phyloP scores from a whole-genome alignment of 306 rosid species.

The Cicer pinnatifidum region DNA sequence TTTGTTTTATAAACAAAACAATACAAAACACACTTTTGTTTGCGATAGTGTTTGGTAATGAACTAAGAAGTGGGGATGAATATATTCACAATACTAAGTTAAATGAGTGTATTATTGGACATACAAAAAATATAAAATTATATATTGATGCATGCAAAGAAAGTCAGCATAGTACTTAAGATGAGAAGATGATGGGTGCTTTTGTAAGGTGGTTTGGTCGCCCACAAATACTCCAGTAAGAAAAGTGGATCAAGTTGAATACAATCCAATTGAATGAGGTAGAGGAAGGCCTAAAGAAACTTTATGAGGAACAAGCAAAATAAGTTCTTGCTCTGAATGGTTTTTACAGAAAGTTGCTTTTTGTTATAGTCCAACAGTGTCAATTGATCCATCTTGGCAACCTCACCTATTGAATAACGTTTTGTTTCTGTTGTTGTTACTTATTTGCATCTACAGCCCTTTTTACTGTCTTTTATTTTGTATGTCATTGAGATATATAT shows the following conservation, averaged over 20 bases:
- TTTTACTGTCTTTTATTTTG: neutral
- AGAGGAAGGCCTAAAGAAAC: conserved; percentile 1
- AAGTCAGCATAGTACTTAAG: neutral
- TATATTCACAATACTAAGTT: neutral
- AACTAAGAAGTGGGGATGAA: conserved; percentile 18
- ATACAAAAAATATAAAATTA: neutral
- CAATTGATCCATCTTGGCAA: neutral
- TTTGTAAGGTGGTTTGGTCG: neutral
- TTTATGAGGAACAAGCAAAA: neutral
- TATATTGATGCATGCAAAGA: neutral
- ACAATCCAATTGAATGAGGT: neutral
- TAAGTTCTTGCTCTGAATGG: conserved; percentile 2
- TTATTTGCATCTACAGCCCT: neutral
- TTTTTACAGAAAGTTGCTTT: conserved; percentile 1
- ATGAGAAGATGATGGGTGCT: neutral
- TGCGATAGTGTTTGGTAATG: neutral
- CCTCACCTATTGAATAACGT: neutral
- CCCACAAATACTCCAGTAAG: neutral
- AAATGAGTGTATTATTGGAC: neutral
- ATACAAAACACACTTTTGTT: conserved; percentile 1
- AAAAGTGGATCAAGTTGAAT: conserved; percentile 7
- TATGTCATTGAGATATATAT: neutral
- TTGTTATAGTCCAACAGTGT: neutral
- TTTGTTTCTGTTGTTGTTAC: neutral
- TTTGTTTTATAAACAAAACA: neutral